Base-by-base conservation (phyloP, 2,329 filamentous ascomycete species). In the Arthrobotrys musiformis region DNA sequence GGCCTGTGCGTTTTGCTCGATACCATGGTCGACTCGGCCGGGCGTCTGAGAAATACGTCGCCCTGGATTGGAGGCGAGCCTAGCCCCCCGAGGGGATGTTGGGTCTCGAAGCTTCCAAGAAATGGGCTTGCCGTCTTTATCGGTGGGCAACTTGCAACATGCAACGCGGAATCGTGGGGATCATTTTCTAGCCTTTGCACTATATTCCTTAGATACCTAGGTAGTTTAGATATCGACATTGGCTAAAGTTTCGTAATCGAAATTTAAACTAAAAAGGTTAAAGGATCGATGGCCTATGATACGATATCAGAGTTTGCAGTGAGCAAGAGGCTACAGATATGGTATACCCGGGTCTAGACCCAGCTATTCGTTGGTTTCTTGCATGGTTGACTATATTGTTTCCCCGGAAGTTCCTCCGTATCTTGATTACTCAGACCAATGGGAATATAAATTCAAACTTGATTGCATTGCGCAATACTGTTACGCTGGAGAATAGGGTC, bases 101-200 rank as follows among this genome's bases (percentile, higher is more conserved):
- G 9, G 54, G 54, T 58, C 54, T 58, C 54, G 54, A 58, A 58
- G 54, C 54, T 58, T 58, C 54, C 33, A 24, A 58, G 30, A 58
- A 30, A 58, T 58, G 26, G 54, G 22, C 2, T 15, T 40, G 33
- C n/a, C n/a, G 30, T 58, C 50, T 58, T 7, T 58, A 33, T 40
- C 54, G 35, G n/a, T n/a, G n/a, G 33, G 26, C 33, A 58, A 58
- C 54, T 40, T 58, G 33, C 54, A 58, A 58, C 54, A 11, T 58
- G 13, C 54, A 58, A 58, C 54, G 22, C 54, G 54, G 54, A 40
- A 58, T n/a, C 17, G 19, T 33, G 30, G 30, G 30, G n/a, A 17
- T 37, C 22, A 40, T 37, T 15, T 40, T 56, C 54, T 22, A 58
- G 35, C 17, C 4, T 19, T 37, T 40, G 11, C 17, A n/a, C n/a